Base-by-base conservation (phyloP, 495 filamentous ascomycete species). In the Friedmanniomyces endolithicus region DNA sequence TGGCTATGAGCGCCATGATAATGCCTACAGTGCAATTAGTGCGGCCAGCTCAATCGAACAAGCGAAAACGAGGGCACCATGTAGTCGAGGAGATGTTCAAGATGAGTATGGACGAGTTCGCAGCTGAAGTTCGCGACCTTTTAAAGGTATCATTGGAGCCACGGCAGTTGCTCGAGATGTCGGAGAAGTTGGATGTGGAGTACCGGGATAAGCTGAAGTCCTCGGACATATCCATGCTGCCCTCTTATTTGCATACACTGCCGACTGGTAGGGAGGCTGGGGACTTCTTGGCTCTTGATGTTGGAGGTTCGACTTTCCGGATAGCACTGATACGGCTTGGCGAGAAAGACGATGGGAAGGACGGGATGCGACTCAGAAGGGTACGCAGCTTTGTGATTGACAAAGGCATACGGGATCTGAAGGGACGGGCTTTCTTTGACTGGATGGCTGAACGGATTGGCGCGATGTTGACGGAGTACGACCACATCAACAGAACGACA, bases 291-390 rank as follows among this genome's bases (percentile, higher is more conserved):
- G 79, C 78, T 0, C 64, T 85, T 53, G 82, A 85, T 65, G 82
- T 84, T 25, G 82, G 82, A 11, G 82, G 82, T 0, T 84, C 82
- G 23, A 84, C 79, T 11, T 78, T 85, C 54, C 77, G 82, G 1
- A 75, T 83, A 27, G 80, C 79, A 31, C 64, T 84, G 61, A 75
- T 84, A 19, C 71, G 80, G 60, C 67, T 85, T 41, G 63, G 59
- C 24, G 81, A 78, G 6, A 71, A 72, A 31, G 25, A 48, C 6
- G 27, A 35, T 12, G 62, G 59, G 20, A 63, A 65, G 14, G 68
- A 75, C 39, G 68, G 70, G 35, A 68, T 83, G 72, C 67, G 70
- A 40, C 78, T 83, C 37, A 60, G 75, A 37, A 68, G 64, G 31
- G 74, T 76, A 37, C 64, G 72, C 22, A 74, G 71, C 14, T 78